Conservation (phyloP, 108 stramenopile genomes). For the Nitzschia palea region DNA sequence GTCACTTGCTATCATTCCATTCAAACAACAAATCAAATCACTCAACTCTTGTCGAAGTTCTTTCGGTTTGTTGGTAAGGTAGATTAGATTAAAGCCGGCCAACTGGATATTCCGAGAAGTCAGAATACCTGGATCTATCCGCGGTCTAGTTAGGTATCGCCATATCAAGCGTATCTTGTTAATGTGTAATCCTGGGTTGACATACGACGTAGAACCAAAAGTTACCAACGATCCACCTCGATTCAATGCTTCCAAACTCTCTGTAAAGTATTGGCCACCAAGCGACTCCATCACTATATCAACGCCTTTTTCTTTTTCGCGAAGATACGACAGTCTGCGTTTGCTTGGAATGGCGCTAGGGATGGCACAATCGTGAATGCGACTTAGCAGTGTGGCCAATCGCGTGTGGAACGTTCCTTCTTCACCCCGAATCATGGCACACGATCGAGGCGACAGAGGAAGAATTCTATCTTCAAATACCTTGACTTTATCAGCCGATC, state of each 20-base stretch:
- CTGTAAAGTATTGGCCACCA: conserved; percentile 33
- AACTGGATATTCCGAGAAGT: conserved; percentile 27
- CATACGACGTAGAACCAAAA: conserved; percentile 34
- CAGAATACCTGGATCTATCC: conserved; percentile 32
- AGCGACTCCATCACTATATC: conserved; percentile 39
- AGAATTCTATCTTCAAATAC: conserved; percentile 22
- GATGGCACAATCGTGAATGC: not conserved
- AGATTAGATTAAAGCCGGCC: conserved; percentile 40
- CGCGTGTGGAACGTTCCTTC: conserved; percentile 5
- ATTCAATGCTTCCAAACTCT: conserved; percentile 21
- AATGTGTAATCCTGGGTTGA: conserved; percentile 5
- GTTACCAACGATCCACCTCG: conserved; percentile 26
- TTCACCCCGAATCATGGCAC: conserved; percentile 15
- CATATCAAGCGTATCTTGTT: conserved; percentile 11
- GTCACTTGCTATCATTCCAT: not conserved
- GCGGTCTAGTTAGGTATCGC: conserved; percentile 22
- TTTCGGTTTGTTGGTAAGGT: conserved; percentile 23
- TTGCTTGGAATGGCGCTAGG: not conserved
- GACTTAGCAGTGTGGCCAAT: not conserved
- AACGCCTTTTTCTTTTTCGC: conserved; percentile 10
- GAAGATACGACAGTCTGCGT: not conserved
- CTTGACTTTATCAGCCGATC: conserved; percentile 10
- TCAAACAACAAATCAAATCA: conserved; percentile 24
- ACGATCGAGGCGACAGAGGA: conserved; percentile 12
- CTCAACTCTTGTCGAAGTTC: conserved; percentile 4